Base-by-base conservation (phyloP, 768 basidiomycete species). In the Boletus patriciae region DNA sequence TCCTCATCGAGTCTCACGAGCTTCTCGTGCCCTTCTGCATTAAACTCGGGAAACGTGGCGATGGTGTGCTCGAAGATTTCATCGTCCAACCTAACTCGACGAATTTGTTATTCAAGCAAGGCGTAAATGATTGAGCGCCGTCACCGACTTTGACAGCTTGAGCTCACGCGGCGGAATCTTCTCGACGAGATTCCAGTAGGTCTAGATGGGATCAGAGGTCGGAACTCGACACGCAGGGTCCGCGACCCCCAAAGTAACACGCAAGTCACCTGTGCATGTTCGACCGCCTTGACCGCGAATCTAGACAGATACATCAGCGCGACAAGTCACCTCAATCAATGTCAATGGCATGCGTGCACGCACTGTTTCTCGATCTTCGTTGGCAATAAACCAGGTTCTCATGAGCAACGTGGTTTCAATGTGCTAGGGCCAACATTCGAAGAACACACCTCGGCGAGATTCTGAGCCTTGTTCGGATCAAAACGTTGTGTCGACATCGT, bases 331-430 rank as follows among this genome's bases (percentile, higher is more conserved):
- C n/a, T 38, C 45, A n/a, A n/a, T n/a, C n/a, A n/a, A n/a, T n/a
- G n/a, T n/a, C n/a, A 40, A 46, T 52, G 33, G 44, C 38, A 37
- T 43, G 51, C 34, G 21, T 46, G 41, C 38, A 80, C 89, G 73
- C 69, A 94, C 88, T 97, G 94, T 81, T 94, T 95, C 78, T 98
- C 96, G 59, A 99, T 96, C 92, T 94, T 76, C 46, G 44, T 42
- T 49, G 10, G 50, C 29, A 59, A 36, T 47, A 31, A 27, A 27
- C 45, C 37, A 46, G 40, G 15, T 52, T 65, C 53, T 38, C 36
- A 58, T 66, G 55, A 52, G 45, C 42, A 62, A 64, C 65, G 58
- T 68, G 67, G 46, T 44, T 52, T 61, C 57, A 57, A 57, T 55
- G 60, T 50, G 58, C 52, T 23, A 51, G 36, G 27, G 50, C 41